Percentiles rank a stretch among this genome's conserved stretches.
phyloP scores from a whole-genome alignment of 2,329 filamentous ascomycete species.

The Cordyceps farinosa region DNA sequence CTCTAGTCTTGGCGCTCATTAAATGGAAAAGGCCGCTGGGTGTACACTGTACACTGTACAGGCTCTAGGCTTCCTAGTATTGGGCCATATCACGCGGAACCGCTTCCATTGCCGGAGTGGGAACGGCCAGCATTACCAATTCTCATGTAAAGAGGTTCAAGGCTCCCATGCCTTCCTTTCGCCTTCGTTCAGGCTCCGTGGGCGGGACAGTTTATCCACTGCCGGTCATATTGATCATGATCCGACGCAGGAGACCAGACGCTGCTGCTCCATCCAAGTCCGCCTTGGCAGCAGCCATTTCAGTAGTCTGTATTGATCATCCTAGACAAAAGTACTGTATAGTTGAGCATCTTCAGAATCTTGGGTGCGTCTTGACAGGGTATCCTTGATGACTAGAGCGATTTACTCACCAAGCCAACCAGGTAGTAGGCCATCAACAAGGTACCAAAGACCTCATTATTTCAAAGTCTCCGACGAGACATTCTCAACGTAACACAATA shows the following conservation, averaged over 20 bases:
- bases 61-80: neutral
- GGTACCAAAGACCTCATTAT: neutral
- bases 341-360: neutral
- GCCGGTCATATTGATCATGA: conserved; percentile 1
- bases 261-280: neutral
- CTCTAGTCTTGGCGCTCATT: neutral
- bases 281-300: neutral
- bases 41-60: neutral
- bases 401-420: neutral
- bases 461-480: neutral
- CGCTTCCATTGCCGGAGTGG: conserved; percentile 6
- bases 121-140: neutral
- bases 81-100: neutral
- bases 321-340: neutral
- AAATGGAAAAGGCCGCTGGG: neutral
- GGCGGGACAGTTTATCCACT: neutral
- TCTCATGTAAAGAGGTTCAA: neutral
- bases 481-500: too few species aligned
- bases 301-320: neutral
- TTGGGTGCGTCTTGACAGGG: neutral
- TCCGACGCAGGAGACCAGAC: neutral
- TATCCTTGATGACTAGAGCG: neutral
- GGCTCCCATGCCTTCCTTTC: neutral
- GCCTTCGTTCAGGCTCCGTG: neutral
- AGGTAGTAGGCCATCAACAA: neutral